Conservation (phyloP, 805 yeast genomes). For the Helenozyma baotianmanensis region DNA sequence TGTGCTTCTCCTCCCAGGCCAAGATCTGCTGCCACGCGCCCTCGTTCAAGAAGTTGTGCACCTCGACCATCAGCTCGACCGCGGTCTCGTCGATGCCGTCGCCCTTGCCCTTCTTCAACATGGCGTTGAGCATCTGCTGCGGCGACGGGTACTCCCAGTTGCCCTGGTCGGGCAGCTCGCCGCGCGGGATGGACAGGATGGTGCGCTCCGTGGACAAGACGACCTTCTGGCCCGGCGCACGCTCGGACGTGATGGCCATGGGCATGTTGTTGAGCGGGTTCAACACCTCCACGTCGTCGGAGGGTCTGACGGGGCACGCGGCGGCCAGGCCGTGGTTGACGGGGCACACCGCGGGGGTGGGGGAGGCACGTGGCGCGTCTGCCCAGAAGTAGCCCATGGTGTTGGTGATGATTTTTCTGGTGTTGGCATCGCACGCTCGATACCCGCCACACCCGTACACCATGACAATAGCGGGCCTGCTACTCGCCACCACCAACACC, state of each 20-base stretch:
- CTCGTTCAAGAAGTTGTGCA: constrained; percentile 92
- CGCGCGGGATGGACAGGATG: constrained; percentile 81
- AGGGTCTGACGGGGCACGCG: constrained; percentile 13
- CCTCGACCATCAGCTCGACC: constrained; percentile 94
- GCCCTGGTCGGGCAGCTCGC: constrained; percentile 58
- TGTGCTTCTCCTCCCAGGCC: constrained; percentile 82
- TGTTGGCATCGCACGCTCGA: too few species aligned
- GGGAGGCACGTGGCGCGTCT: constrained; percentile 14
- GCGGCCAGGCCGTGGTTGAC: constrained; percentile 12
- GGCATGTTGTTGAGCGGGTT: constrained; percentile 94
- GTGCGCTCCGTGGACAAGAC: constrained; percentile 82
- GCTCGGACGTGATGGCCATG: constrained; percentile 53
- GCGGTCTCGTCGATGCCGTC: constrained; percentile 91
- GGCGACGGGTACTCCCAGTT: constrained; percentile 99
- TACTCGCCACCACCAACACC: too few species aligned
- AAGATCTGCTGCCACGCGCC: constrained; percentile 96
- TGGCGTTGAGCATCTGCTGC: constrained; percentile 98
- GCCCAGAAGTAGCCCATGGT: constrained; percentile 94
- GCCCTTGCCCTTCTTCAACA: constrained; percentile 88
- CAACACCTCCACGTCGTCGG: constrained; percentile 30
- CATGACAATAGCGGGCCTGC: not conserved
- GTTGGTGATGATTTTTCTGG: too few species aligned
- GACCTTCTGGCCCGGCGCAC: constrained; percentile 75
- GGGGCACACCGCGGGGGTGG: constrained; percentile 15
- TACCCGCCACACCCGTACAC: constrained; percentile 3